Conservation (phyloP, 345 rosid genomes). For the Gynandropsis gynandra region DNA sequence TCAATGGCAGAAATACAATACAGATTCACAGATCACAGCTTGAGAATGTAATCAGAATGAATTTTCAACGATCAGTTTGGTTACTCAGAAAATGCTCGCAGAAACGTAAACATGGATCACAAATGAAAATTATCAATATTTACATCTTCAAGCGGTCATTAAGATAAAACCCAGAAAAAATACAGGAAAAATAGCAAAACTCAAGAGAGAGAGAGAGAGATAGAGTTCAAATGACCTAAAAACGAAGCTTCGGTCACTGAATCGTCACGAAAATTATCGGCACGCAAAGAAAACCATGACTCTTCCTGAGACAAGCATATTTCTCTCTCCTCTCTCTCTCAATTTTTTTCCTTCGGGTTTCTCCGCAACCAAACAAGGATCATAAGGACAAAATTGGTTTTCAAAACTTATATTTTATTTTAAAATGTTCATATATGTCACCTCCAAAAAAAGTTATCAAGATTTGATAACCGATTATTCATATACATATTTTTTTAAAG, state of each 20-base stretch:
- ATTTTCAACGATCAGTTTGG: slow-evolving; percentile 26
- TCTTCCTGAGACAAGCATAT: slow-evolving; percentile 18
- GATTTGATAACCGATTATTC: too few species aligned
- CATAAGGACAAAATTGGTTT: background rate
- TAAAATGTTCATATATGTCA: too few species aligned
- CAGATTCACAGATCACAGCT: slow-evolving; percentile 7
- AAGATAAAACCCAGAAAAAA: slow-evolving; percentile 12
- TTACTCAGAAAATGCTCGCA: slow-evolving; percentile 27
- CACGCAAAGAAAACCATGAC: slow-evolving; percentile 23
- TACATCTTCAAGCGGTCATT: slow-evolving; percentile 14
- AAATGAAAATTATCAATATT: slow-evolving; percentile 5
- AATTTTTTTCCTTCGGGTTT: slow-evolving; percentile 10
- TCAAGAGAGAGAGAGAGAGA: background rate
- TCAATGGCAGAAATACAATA: slow-evolving; percentile 12
- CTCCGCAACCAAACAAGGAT: slow-evolving; percentile 33
- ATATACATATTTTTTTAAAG: too few species aligned
- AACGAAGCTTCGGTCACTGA: slow-evolving; percentile 16
- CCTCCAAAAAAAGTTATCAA: too few species aligned
- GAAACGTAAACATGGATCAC: slow-evolving; percentile 9
- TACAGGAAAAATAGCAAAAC: background rate
- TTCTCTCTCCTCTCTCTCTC: slow-evolving; percentile 1
- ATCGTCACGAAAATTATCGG: slow-evolving; percentile 6
- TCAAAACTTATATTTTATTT: slow-evolving; percentile 10
- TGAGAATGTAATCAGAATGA: slow-evolving; percentile 1
- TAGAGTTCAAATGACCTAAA: slow-evolving; percentile 18